Percentiles rank a stretch among this genome's conserved stretches.
These are phyloP conservation scores for Colletotrichum viniferum DNA, from an alignment of 2,329 filamentous ascomycete genomes.

Conservation along the genomic window DNA sequence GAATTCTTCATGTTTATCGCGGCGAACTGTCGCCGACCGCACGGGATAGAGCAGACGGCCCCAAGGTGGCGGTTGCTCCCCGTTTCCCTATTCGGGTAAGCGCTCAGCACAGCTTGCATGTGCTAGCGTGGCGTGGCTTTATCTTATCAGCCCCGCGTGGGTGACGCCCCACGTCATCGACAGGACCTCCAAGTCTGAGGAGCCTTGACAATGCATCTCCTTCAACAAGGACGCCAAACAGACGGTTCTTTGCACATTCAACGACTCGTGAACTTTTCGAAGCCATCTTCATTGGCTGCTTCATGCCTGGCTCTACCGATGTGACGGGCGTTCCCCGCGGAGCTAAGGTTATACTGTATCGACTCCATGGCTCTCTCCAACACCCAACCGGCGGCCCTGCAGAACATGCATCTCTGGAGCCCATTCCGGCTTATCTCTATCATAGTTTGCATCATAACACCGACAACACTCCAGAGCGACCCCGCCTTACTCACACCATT, in stretches of 20 bases:
- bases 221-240: neutral
- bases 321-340: conserved; percentile 6
- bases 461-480: neutral
- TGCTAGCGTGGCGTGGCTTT: conserved; percentile 13
- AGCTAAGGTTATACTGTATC: conserved; percentile 1
- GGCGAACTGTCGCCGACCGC: neutral
- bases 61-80: conserved; percentile 16
- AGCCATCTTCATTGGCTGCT: neutral
- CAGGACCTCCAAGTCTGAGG: neutral
- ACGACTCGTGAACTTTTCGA: conserved; percentile 1
- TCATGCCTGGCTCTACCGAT: neutral
- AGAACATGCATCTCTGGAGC: conserved; percentile 18
- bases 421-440: conserved; percentile 20
- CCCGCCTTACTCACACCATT: neutral
- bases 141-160: conserved; percentile 21
- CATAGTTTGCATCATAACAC: conserved; percentile 18
- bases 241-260: neutral
- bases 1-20: neutral
- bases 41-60: neutral
- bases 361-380: neutral
- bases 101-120: conserved; percentile 19
- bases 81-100: conserved; percentile 20
- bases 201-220: conserved; percentile 2
- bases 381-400: conserved; percentile 2
- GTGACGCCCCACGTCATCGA: conserved; percentile 16